Conservation (phyloP, 176 grass and related monocot species). For the Hordeum vulgare region MorexV3_pseudomolecules_assembly NC_058524.1:442886660-442887159, state of each 20-base stretch:
- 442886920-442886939: not conserved
- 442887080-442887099: not conserved
- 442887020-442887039: not conserved
- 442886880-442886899: not conserved
- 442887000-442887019: not conserved
- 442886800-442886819: not conserved
- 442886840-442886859: not conserved
- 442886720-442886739: not conserved
- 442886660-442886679: conserved; percentile 6
- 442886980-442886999: not conserved
- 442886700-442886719: not conserved
- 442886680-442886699: conserved; percentile 11
- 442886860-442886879: not conserved
- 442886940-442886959: not conserved
- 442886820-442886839: not conserved
- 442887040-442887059: not conserved
- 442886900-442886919: not conserved
- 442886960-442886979: not conserved
- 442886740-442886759: not conserved
- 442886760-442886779: not conserved
- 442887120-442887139: not conserved
- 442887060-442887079: not conserved
- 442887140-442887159: not conserved
- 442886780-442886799: not conserved
- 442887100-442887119: not conserved